Base-by-base conservation (phyloP, 2,329 filamentous ascomycete genomes). In the Epichloe bromicola region DNA sequence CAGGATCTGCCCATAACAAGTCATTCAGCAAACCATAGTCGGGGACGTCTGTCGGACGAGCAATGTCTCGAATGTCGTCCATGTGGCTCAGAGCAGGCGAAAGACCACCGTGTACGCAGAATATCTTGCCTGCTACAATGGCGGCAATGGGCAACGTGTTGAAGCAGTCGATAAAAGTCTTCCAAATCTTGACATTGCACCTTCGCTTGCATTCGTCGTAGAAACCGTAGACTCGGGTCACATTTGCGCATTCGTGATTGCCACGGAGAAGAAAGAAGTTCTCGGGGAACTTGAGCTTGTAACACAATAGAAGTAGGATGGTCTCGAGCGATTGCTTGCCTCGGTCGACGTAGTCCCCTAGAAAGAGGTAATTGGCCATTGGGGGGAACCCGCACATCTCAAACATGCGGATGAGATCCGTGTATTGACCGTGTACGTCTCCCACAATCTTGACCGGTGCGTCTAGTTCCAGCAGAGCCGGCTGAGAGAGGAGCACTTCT, bases 401-500 rank as follows among this genome's bases (percentile, higher is more conserved):
- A 63, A 97, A 97, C 79, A 97, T 88, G 56, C 91, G 83, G 61
- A 97, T 94, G 48, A 97, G 73, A 67, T 97, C 91, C 11, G 89
- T 95, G 67, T 95, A 97, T 68, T 97, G 91, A 48, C 91, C 91
- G 65, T 97, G 91, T 14, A 97, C 88, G 65, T 97, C 91, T 48
- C 91, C 91, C 30, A 97, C 93, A 61, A 98, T 94, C 72, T 98
- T 98, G 63, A 98, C 93, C 0, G 93, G 91, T 4, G 93, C 88
- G 56, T 91, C 85, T 44, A 98, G 78, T 69, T 98, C 93, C 51
- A 98, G 71, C 23, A 98, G 74, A 1, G 93, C 89, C 4, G 93
- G 93, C 64, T 98, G 93, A 5, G 86, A 89, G 7, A 98, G 74
- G 56, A 98, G 87, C 10, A 91, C 78, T 67, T 98, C 93, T 52